These are phyloP conservation scores for Aspergillus alliaceus DNA, from an alignment of 2,329 filamentous ascomycete species.

Conservation along the genomic window DNA sequence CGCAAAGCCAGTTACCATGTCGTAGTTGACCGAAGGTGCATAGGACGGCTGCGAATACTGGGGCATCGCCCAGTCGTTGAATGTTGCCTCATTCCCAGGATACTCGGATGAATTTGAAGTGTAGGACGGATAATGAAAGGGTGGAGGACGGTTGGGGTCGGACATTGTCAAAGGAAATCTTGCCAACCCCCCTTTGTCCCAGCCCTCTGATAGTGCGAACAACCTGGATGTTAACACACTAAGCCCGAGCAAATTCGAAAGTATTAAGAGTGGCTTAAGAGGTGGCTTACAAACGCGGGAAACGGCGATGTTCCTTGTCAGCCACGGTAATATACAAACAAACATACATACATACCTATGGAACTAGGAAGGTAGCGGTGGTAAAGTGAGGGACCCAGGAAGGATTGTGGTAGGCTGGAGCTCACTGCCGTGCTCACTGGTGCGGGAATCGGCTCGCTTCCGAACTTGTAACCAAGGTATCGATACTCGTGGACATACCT, in stretches of 20 bases:
- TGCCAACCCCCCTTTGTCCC: constrained; percentile 11
- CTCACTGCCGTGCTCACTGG: constrained; percentile 13
- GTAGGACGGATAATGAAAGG: constrained; percentile 15
- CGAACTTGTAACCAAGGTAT: constrained; percentile 1
- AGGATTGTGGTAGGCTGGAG: constrained; percentile 20
- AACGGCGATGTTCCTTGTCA: not conserved
- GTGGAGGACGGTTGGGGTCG: constrained; percentile 19
- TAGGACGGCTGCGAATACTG: constrained; percentile 17
- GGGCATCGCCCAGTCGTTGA: constrained; percentile 17
- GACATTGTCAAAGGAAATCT: constrained; percentile 20
- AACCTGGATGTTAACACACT: constrained; percentile 5
- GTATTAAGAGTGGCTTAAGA: not conserved
- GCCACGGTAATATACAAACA: not conserved
- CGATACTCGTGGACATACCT: not conserved
- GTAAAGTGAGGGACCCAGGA: constrained; percentile 7
- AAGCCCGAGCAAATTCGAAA: constrained; percentile 5
- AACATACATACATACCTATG: not conserved
- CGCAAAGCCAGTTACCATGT: constrained; percentile 12
- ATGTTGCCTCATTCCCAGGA: constrained; percentile 15
- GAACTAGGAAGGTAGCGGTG: not conserved
- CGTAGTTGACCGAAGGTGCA: constrained; percentile 15
- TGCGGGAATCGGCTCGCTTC: constrained; percentile 9
- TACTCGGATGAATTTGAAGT: constrained; percentile 12
- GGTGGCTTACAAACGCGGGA: not conserved
- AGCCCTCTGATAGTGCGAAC: constrained; percentile 10